Conservation (phyloP, 768 basidiomycete species). For the Tylopilus subfusipes region DNA sequence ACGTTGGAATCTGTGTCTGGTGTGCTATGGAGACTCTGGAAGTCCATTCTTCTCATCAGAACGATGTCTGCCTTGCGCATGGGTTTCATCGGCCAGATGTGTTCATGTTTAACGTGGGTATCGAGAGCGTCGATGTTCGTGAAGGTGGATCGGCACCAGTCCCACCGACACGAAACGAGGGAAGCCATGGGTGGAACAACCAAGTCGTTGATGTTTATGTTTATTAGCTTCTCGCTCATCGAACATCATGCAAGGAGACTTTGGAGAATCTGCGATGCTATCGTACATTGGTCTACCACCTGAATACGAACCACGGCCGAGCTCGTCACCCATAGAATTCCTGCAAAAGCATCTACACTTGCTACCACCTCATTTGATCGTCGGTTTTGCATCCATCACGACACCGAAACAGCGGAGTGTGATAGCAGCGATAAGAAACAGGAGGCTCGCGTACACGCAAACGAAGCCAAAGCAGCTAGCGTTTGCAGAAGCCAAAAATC, state of each 20-base stretch:
- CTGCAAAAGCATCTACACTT: conserved; percentile 53
- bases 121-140: conserved; percentile 36
- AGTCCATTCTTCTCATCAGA: conserved; percentile 35
- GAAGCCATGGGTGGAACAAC: background rate
- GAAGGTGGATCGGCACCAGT: conserved; percentile 48
- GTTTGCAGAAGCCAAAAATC: conserved; percentile 48
- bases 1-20: conserved; percentile 9
- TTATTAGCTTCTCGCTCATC: conserved; percentile 8
- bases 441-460: conserved; percentile 60
- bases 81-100: conserved; percentile 44
- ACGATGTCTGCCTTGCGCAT: conserved; percentile 44
- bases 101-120: conserved; percentile 46
- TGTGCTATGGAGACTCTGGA: conserved; percentile 32
- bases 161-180: conserved; percentile 46
- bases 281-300: conserved; percentile 55
- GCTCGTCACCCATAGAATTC: conserved; percentile 57
- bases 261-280: conserved; percentile 32
- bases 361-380: conserved; percentile 64
- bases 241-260: conserved; percentile 4
- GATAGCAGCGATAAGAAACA: conserved; percentile 65
- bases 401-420: conserved; percentile 63
- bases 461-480: conserved; percentile 53
- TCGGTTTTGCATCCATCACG: conserved; percentile 39
- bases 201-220: conserved; percentile 17
- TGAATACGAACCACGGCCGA: conserved; percentile 60